A percentile compares a stretch with the other conserved stretches of the same genome.
Evolutionary conservation across 148 eudicot species (phyloP).

Genomic region (Camellia granthamiana): DNA sequence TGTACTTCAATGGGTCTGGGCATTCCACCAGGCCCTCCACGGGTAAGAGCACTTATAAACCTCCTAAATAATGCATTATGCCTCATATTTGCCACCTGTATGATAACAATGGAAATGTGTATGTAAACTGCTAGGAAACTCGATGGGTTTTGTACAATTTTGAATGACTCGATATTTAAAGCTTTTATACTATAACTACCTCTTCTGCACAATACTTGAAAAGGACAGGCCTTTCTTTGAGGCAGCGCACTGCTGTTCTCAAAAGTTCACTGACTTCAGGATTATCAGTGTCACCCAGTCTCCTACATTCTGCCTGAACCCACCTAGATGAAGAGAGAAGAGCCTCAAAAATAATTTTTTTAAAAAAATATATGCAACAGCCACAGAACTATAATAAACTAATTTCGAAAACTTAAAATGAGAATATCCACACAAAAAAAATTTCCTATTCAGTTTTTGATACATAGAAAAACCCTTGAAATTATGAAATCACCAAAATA

Average conservation of each 20-base stretch:
- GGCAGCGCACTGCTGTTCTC: conserved; percentile 87
- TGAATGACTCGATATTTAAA: neutral
- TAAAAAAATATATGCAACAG: neutral
- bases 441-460: too few relatives aligned
- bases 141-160: neutral
- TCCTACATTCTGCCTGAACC: conserved; percentile 94
- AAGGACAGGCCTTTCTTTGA: conserved; percentile 94
- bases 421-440: neutral
- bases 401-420: neutral
- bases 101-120: neutral
- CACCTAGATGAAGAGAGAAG: conserved; percentile 52
- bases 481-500: too few relatives aligned
- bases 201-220: conserved; percentile 98
- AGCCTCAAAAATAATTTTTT: neutral
- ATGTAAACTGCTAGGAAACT: conserved; percentile 2
- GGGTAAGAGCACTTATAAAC: conserved; percentile 97
- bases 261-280: conserved; percentile 93
- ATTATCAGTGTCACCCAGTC: conserved; percentile 88
- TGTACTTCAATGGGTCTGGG: conserved; percentile 99
- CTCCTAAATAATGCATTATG: conserved; percentile 94
- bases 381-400: neutral
- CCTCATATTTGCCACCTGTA: conserved; percentile 95
- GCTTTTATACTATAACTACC: conserved; percentile 40
- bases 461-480: too few relatives aligned
- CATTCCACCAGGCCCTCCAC: conserved; percentile 99